Conservation (phyloP, 148 eudicot species). For the Dysphania ambrosioides region DNA sequence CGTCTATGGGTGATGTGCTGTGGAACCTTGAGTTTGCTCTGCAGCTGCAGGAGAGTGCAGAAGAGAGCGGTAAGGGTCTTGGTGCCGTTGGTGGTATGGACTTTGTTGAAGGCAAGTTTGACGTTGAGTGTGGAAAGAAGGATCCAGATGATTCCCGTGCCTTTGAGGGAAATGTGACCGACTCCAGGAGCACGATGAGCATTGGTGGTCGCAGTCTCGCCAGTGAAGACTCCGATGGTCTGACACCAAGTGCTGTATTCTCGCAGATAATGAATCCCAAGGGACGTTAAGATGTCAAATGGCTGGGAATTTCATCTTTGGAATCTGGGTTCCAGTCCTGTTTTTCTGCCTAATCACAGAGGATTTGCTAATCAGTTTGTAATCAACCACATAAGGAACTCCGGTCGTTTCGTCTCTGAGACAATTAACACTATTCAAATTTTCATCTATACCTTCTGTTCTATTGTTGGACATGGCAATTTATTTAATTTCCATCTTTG, state of each 20-base stretch:
- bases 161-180: conserved; percentile 55
- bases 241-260: conserved; percentile 90
- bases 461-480: conserved; percentile 1
- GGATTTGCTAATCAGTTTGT: conserved; percentile 8
- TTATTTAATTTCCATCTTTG: conserved; percentile 18
- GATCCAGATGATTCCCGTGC: conserved; percentile 43
- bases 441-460: conserved; percentile 1
- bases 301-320: background rate
- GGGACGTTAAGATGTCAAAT: conserved; percentile 54
- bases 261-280: conserved; percentile 96
- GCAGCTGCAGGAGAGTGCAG: conserved; percentile 92
- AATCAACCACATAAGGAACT: conserved; percentile 3
- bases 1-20: conserved; percentile 95
- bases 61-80: conserved; percentile 51
- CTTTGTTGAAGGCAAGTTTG: conserved; percentile 43
- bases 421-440: conserved; percentile 11
- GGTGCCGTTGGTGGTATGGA: conserved; percentile 42
- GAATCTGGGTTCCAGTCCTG: conserved; percentile 2
- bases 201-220: conserved; percentile 82
- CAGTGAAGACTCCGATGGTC: conserved; percentile 83
- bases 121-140: conserved; percentile 51
- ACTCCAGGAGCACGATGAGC: conserved; percentile 84
- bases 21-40: conserved; percentile 96
- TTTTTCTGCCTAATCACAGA: conserved; percentile 1
- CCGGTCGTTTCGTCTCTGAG: background rate